These are phyloP conservation scores for Tetracladium maxilliforme DNA, from an alignment of 2,329 filamentous ascomycete species.

Conservation along the genomic window DNA sequence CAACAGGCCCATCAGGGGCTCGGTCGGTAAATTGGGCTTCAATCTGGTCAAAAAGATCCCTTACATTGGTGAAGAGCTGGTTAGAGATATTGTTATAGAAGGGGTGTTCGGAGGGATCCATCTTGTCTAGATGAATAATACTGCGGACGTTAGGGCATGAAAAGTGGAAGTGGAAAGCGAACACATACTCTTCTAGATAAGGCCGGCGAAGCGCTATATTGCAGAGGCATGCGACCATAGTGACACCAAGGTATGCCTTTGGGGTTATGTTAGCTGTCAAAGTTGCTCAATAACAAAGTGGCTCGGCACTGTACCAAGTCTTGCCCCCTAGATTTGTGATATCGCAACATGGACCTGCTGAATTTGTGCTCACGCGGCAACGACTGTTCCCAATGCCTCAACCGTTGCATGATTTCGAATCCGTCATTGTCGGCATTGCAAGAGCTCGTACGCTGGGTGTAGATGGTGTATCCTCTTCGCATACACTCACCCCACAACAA, in stretches of 20 bases:
- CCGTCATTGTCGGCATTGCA: constrained; percentile 14
- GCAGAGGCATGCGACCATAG: constrained; percentile 19
- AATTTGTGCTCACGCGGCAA: constrained; percentile 16
- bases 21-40: constrained; percentile 15
- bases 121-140: too few species aligned
- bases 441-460: constrained; percentile 5
- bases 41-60: constrained; percentile 19
- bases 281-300: too few species aligned
- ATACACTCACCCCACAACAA: constrained; percentile 20
- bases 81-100: constrained; percentile 14
- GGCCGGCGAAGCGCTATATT: constrained; percentile 20
- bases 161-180: too few species aligned
- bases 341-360: constrained; percentile 20
- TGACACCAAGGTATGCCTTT: constrained; percentile 17
- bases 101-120: too few species aligned
- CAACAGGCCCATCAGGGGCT: constrained; percentile 14
- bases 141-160: too few species aligned
- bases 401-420: constrained; percentile 5
- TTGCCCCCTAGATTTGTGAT: constrained; percentile 16
- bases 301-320: too few species aligned
- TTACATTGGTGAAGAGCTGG: constrained; percentile 19
- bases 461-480: constrained; percentile 11
- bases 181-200: constrained; percentile 11
- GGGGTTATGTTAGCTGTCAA: too few species aligned
- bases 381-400: constrained; percentile 13